A percentile compares a stretch with the other conserved stretches of the same genome.
phyloP scores from a whole-genome alignment of 305 asterid species.

The Petunia hybrid region DNA sequence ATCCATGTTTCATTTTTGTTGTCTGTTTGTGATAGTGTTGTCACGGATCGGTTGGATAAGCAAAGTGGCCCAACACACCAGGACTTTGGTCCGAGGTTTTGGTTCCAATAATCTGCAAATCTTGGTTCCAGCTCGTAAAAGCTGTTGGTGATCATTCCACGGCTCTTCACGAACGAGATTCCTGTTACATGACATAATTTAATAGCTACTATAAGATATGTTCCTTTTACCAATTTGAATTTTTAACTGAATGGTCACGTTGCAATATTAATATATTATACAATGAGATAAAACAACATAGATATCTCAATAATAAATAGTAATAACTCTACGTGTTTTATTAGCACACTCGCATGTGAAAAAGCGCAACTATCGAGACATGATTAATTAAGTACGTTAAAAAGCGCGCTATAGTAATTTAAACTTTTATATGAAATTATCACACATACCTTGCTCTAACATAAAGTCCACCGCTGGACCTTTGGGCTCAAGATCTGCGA shows the following conservation, averaged over 20 bases:
- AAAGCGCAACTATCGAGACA: too few species aligned
- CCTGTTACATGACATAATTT: constrained; percentile 13
- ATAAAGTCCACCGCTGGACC: constrained; percentile 61
- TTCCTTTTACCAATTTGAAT: too few species aligned
- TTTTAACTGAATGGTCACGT: too few species aligned
- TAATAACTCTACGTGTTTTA: too few species aligned
- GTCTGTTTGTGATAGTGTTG: background rate
- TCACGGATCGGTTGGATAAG: constrained; percentile 32
- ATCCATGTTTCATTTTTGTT: constrained; percentile 35
- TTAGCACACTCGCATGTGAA: too few species aligned
- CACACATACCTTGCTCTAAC: constrained; percentile 37
- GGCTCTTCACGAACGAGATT: constrained; percentile 46
- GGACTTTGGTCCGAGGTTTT: constrained; percentile 53
- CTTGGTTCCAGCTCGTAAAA: constrained; percentile 53
- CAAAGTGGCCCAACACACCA: constrained; percentile 73
- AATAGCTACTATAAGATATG: too few species aligned
- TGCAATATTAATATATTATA: too few species aligned
- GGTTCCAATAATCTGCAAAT: constrained; percentile 58
- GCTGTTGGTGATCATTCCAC: constrained; percentile 63
- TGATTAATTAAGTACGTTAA: too few species aligned
- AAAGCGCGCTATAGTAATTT: too few species aligned
- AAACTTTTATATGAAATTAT: background rate
- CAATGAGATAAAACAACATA: too few species aligned
- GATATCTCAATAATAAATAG: too few species aligned
- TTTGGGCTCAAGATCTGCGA: constrained; percentile 48